These are phyloP conservation scores for Globisporangium middletonii DNA, from an alignment of 352 stramenopile species.

Conservation along the genomic window DNA sequence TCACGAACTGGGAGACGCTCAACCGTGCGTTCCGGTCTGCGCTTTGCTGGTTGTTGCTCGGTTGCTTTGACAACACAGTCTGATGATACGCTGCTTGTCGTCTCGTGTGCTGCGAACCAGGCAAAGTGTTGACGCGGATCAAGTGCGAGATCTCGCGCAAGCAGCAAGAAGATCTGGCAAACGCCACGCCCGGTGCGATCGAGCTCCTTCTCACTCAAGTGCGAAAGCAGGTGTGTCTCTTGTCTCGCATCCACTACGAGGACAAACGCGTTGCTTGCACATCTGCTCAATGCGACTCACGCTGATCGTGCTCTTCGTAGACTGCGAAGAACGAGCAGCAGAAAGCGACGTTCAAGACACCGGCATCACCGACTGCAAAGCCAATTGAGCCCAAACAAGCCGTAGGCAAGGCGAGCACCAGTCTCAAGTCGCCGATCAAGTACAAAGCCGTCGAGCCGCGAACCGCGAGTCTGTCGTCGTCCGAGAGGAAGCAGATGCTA, in stretches of 20 bases:
- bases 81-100: background rate
- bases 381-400: background rate
- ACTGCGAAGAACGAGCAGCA: constrained; percentile 14
- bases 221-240: constrained; percentile 26
- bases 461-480: background rate
- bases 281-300: too few relatives aligned
- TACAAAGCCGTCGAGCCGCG: background rate
- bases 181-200: constrained; percentile 32
- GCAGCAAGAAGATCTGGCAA: constrained; percentile 39
- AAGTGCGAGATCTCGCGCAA: constrained; percentile 38
- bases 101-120: constrained; percentile 7
- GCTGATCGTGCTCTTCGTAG: background rate
- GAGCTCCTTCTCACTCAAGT: constrained; percentile 35
- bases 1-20: constrained; percentile 49
- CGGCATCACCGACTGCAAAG: background rate
- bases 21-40: constrained; percentile 27
- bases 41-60: background rate
- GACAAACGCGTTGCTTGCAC: too few relatives aligned
- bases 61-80: background rate
- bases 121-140: constrained; percentile 38
- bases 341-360: constrained; percentile 13
- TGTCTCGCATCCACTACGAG: background rate
- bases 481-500: background rate
- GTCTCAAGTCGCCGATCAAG: constrained; percentile 3
- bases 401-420: background rate